phyloP scores from a whole-genome alignment of 169 alveolate species.

The Cyclospora cayetanensis region DNA sequence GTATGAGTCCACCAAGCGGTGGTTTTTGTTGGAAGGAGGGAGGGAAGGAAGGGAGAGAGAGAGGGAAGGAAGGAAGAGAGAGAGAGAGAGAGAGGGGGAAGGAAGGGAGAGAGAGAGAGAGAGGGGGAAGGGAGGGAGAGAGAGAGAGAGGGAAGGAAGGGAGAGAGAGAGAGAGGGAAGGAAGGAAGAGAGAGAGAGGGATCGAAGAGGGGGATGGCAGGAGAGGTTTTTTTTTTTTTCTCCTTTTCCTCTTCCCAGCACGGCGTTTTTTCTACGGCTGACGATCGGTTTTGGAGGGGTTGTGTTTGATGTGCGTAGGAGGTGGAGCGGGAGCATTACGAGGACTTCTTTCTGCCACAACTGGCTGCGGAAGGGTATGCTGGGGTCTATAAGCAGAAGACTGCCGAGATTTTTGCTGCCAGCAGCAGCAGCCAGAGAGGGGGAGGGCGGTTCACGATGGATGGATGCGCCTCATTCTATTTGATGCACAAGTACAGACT shows the following conservation, averaged over 20 bases:
- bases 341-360: slow-evolving; percentile 81
- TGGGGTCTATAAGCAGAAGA: slow-evolving; percentile 83
- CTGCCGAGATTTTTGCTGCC: slow-evolving; percentile 79
- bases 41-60: no score
- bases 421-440: slow-evolving; percentile 81
- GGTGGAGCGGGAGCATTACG: slow-evolving; percentile 83
- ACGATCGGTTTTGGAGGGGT: background rate
- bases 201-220: background rate
- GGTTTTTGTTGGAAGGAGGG: no score
- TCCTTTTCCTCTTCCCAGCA: background rate
- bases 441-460: slow-evolving; percentile 83
- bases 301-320: slow-evolving; percentile 65
- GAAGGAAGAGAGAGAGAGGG: background rate
- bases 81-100: no score
- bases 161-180: background rate
- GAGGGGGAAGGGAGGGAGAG: no score
- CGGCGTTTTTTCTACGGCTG: background rate
- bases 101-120: no score
- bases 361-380: slow-evolving; percentile 79
- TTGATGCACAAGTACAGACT: slow-evolving; percentile 77
- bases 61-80: no score
- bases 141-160: no score
- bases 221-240: background rate
- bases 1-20: no score
- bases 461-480: slow-evolving; percentile 84